Percentiles rank a stretch among this genome's conserved stretches.
Evolutionary conservation across 306 rosid species (phyloP).

Genomic region (Neltuma alba): DNA sequence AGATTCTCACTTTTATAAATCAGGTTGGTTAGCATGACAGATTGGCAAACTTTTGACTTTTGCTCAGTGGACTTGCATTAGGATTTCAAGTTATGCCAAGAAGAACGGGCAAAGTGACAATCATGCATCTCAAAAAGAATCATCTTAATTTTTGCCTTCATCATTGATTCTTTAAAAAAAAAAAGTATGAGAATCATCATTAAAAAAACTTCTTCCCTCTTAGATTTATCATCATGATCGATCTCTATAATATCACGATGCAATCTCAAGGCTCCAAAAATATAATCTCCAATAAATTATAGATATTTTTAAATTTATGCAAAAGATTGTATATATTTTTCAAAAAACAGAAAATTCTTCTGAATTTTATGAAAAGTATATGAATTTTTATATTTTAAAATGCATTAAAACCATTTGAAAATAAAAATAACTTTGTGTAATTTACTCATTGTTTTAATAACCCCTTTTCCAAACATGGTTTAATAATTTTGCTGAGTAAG

Average conservation of each 20-base stretch:
- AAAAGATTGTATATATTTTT: no score
- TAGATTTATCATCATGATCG: no score
- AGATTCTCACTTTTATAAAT: background rate
- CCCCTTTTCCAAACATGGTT: background rate
- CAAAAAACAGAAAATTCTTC: no score
- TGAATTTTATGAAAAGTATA: background rate
- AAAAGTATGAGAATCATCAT: background rate
- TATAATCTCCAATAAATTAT: no score
- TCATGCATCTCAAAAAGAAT: slow-evolving; percentile 4
- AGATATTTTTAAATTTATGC: no score
- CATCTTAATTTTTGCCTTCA: background rate
- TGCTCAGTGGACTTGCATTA: background rate
- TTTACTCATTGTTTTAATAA: background rate
- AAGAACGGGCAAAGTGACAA: slow-evolving; percentile 5
- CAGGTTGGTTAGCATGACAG: background rate
- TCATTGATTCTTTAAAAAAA: background rate
- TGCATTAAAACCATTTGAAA: background rate
- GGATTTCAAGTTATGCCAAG: slow-evolving; percentile 1
- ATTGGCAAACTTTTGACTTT: slow-evolving; percentile 7
- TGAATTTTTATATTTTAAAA: background rate
- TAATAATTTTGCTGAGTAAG: background rate
- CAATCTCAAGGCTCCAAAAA: no score
- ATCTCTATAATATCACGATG: no score
- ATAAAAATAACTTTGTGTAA: background rate
- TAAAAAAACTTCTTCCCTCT: no score